Evolutionary conservation across 23 red algal genomes (phyloP), one percentile per base, ranked within the genome.

Genomic region (Gracilaria gracilis): DNA sequence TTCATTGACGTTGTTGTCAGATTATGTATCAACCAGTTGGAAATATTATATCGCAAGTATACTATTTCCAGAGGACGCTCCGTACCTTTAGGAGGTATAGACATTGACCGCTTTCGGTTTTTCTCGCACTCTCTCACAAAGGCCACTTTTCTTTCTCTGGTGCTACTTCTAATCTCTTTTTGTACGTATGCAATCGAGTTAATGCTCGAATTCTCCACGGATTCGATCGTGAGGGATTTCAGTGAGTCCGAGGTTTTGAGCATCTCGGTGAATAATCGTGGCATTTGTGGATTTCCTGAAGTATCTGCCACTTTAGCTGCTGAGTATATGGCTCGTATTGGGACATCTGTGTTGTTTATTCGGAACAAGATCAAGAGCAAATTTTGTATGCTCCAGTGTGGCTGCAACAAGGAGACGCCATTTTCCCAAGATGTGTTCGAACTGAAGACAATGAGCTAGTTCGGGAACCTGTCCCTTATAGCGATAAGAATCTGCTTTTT

Each of bases 1-100:
- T 50, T 77, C 27, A 48, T 77, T 51, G 72, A 77, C 28, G 42
- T 77, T 28, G 11, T 50, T 27, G 72, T 77, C 72, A 77, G 72
- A 31, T 25, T 39, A 16, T 49, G 21, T 28, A 77, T 77, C 42
- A 77, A 77, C 42, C 23, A 9, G 23, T 50, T 77, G 21, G 28
- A 25, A 0, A 9, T 19, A 6, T 48, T 50, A 0, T 50, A 31
- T 77, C 72, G 72, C 20, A 28, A 37, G 21, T 77, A 14, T 23
- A 39, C 42, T 20, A 25, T 77, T 27, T 48, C 20, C 46, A 77
- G 38, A 25, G 72, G 72, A 14, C 72, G 34, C n/a, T 50, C 39
- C 9, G 23, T 77, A 25, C 72, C 72, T 1, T n/a, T 77, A 5
- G 21, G 31, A 5, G 39, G 42, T 49, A 11, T 31, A 5, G 3